phyloP scores from a whole-genome alignment of 179 eudicot genomes.

The Pouteria campechiana region DNA sequence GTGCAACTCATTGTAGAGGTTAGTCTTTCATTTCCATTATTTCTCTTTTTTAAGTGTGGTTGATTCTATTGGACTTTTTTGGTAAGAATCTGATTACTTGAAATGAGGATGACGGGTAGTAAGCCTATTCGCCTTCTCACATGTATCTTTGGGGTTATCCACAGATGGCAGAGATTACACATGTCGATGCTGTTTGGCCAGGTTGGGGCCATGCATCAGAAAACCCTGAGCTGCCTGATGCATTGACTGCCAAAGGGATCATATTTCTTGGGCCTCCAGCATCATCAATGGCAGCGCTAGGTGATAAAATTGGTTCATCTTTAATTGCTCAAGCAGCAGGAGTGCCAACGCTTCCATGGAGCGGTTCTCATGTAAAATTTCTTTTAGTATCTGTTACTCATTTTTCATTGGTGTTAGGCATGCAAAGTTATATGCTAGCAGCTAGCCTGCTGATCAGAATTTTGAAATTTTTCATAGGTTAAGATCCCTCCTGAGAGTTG shows the following conservation, averaged over 20 bases:
- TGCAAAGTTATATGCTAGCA: too few relatives aligned
- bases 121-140: too few relatives aligned
- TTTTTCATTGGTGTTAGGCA: constrained; percentile 3
- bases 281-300: constrained; percentile 87
- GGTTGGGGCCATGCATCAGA: constrained; percentile 99
- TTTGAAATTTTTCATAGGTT: constrained; percentile 33
- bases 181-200: constrained; percentile 99
- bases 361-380: constrained; percentile 84
- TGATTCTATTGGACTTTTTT: too few relatives aligned
- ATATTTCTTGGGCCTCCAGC: constrained; percentile 93
- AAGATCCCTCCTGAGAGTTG: constrained; percentile 75
- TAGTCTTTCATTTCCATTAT: neutral
- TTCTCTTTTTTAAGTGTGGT: neutral
- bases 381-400: neutral
- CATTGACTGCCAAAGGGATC: constrained; percentile 76
- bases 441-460: neutral
- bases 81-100: too few relatives aligned
- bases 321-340: constrained; percentile 98
- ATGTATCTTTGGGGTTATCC: too few relatives aligned
- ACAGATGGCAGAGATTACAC: constrained; percentile 98
- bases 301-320: constrained; percentile 98
- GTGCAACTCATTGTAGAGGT: constrained; percentile 99
- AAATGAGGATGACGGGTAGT: too few relatives aligned
- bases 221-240: constrained; percentile 96
- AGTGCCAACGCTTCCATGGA: constrained; percentile 99